Evolutionary conservation across 139 green algal genomes (phyloP), one percentile per base, ranked within the genome.

Genomic region (Parachlorella kessleri): DNA sequence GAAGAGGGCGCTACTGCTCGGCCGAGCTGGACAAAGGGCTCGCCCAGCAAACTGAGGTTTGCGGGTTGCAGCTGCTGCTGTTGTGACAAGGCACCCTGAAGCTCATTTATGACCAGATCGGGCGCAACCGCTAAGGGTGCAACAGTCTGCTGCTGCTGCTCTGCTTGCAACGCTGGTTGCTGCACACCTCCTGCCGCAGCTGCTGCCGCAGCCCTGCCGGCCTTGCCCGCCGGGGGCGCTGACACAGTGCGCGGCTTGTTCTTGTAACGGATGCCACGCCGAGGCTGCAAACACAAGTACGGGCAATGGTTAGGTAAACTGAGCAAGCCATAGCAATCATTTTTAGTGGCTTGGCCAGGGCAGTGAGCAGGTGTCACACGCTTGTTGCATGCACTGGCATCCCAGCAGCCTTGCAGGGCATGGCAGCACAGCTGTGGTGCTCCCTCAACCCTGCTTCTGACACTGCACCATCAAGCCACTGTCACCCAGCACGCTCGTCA

Each of bases 211-310:
- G 65, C 73, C 54, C 48, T 70, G 78, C 37, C 55, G 32, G 65
- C n/a, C 41, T 59, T 59, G 14, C 48, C 48, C 21, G 48, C 48
- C 21, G 48, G 48, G 48, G 48, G 48, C 14, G 48, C 48, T 59
- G 48, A 59, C 14, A 66, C n/a, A 38, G 30, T 33, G 70, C 9
- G 21, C n/a, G 41, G 65, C 66, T 80, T 80, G 75, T 80, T 74
- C 55, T 80, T 83, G 71, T 86, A 86, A 5, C 82, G 75, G 36
- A 86, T 70, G 65, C 82, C 82, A 3, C 82, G 82, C 14, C 76
- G 76, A 14, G 82, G 82, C 66, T 76, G 59, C 54, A 82, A 9
- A n/a, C n/a, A n/a, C n/a, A n/a, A n/a, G n/a, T n/a, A n/a, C n/a
- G n/a, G n/a, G n/a, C n/a, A n/a, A n/a, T n/a, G n/a, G n/a, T n/a